These are phyloP conservation scores for Cercospora sp. DNA, from an alignment of 2,329 filamentous ascomycete species.

Conservation along the genomic window DNA sequence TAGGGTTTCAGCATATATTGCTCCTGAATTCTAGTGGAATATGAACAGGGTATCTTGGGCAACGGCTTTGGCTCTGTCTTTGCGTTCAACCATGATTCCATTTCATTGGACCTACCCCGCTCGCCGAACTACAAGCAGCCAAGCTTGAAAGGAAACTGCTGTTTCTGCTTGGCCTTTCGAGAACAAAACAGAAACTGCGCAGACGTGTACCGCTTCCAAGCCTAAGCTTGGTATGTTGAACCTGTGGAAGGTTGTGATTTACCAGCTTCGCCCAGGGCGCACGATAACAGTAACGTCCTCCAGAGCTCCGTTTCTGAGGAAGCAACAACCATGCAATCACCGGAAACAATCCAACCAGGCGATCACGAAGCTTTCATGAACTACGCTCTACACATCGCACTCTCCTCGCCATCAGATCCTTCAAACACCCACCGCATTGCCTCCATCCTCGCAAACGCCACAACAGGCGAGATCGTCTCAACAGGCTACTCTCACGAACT, in stretches of 20 bases:
- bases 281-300: not conserved
- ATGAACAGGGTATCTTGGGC: not conserved
- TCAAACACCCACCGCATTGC: slow-evolving; percentile 5
- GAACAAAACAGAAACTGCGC: not conserved
- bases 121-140: not conserved
- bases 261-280: not conserved
- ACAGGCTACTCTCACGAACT: slow-evolving; percentile 9
- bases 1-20: not conserved
- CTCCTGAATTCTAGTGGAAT: not conserved
- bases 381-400: not conserved
- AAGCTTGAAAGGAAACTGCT: not conserved
- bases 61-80: not conserved
- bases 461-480: slow-evolving; percentile 6
- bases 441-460: not conserved
- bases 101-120: not conserved
- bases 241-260: not conserved
- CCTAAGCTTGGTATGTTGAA: not conserved
- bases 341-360: not conserved
- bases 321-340: not conserved
- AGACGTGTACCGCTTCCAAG: not conserved
- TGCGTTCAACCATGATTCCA: not conserved
- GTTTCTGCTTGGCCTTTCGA: not conserved
- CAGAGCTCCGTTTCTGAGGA: too few relatives aligned
- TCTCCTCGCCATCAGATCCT: not conserved
- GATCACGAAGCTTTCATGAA: slow-evolving; percentile 9